Evolutionary conservation across 345 rosid genomes (phyloP).

Genomic region (Ricinus communis): DNA sequence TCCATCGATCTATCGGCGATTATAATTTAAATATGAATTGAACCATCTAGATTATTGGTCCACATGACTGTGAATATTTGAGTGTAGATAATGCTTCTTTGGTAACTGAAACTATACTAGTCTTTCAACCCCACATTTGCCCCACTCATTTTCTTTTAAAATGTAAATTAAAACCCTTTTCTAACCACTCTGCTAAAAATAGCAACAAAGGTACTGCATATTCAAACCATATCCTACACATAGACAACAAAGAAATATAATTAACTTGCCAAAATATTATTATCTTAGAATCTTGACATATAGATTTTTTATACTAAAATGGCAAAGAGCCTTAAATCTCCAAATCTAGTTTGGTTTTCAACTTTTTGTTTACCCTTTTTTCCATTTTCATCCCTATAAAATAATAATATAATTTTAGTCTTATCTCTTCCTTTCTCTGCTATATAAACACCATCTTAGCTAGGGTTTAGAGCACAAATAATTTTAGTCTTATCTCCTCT

Average conservation of each 20-base stretch:
- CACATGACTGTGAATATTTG: too few relatives aligned
- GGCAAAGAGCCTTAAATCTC: not conserved
- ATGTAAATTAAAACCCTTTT: too few relatives aligned
- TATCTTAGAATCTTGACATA: not conserved
- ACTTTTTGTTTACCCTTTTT: not conserved
- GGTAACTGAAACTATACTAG: too few relatives aligned
- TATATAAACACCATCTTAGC: constrained; percentile 4
- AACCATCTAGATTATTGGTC: too few relatives aligned
- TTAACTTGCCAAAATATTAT: not conserved
- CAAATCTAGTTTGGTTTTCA: not conserved
- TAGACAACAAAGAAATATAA: not conserved
- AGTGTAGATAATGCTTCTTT: too few relatives aligned
- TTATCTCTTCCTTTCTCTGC: not conserved
- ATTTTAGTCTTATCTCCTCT: too few relatives aligned
- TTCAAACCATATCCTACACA: not conserved
- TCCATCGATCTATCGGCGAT: too few relatives aligned
- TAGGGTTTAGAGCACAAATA: constrained; percentile 1
- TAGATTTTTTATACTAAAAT: not conserved
- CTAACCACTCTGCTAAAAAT: too few relatives aligned
- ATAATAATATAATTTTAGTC: not conserved
- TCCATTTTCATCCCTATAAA: not conserved
- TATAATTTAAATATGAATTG: too few relatives aligned
- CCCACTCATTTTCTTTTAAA: too few relatives aligned
- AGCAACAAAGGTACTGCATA: too few relatives aligned
- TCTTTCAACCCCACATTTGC: too few relatives aligned